Evolutionary conservation across 2,329 filamentous ascomycete species (phyloP), one percentile per base, ranked within the genome.

Genomic region (Leptosphaerulina australis): DNA sequence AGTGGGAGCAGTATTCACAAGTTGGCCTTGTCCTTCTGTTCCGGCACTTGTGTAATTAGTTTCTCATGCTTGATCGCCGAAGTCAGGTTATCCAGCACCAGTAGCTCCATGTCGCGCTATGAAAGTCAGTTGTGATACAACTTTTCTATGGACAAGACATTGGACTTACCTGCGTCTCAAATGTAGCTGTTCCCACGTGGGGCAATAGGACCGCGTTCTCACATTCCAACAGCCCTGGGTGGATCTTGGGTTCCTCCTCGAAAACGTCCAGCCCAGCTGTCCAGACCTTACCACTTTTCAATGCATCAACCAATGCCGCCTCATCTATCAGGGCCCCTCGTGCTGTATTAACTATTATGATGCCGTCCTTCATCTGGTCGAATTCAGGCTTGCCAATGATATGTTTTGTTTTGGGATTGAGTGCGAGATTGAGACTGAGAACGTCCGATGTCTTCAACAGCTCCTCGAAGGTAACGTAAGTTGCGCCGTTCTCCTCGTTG

Each of bases 151-250:
- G 11, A 4, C 5, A 20, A n/a, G n/a, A n/a, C n/a, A 11, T 37
- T 17, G 17, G 12, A 55, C 67, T 57, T 48, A 72, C 79, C 70
- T 84, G 82, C 17, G 82, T 84, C 68, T 85, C 83, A 62, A 77
- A 80, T 9, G 82, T 85, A 52, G 73, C 78, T 1, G 83, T 86
- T 15, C 83, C 83, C 56, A 86, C 79, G 59, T 86, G 83, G 29
- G 83, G 83, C 55, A 85, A 64, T 56, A 85, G 59, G 58, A 85
- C 81, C 3, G 75, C 76, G 40, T 80, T 79, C 60, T 76, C 74
- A 39, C 79, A 71, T 26, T 76, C 74, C 40, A 82, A 52, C 39
- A 81, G 64, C 0, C 79, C 82, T 0, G 75, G 72, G 54, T 85
- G 77, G 36, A 80, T 76, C 58, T 76, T 79, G 22, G 79, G 80